Conservation (phyloP, 345 rosid species). For the Cochlearia excelsa region DNA sequence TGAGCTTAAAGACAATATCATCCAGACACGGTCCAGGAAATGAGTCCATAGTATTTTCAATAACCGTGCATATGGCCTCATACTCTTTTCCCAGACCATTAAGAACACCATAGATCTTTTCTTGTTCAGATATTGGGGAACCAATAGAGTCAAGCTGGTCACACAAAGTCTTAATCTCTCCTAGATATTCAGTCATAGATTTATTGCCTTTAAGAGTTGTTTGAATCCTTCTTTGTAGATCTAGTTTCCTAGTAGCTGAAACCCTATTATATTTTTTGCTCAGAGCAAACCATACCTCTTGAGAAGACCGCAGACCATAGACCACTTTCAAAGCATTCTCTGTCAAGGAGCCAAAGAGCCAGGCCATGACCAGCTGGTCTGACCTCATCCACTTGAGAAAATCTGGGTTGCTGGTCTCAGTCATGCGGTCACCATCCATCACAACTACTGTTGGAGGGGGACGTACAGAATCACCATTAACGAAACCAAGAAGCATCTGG, state of each 20-base stretch:
- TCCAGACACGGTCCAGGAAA: background rate
- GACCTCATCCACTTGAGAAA: background rate
- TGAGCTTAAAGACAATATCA: background rate
- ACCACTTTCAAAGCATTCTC: background rate
- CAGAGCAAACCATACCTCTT: background rate
- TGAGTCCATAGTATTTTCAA: background rate
- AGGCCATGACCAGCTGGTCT: background rate
- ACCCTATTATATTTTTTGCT: background rate
- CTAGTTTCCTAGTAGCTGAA: background rate
- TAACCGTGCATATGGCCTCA: background rate
- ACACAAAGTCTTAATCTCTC: background rate
- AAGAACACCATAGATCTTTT: background rate
- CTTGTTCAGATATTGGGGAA: background rate
- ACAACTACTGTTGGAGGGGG: no score
- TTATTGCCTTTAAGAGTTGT: background rate
- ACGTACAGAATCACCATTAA: no score
- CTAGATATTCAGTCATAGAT: background rate
- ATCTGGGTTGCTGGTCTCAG: no score
- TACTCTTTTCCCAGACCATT: background rate
- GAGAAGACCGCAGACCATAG: background rate
- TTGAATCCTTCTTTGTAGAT: background rate
- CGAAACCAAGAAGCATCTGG: no score
- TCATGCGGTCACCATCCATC: no score
- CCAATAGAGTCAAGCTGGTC: background rate
- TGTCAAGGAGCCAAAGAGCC: background rate